These are phyloP conservation scores for Geoglossum cookeanum DNA, from an alignment of 2,329 filamentous ascomycete genomes.

Conservation along the genomic window DNA sequence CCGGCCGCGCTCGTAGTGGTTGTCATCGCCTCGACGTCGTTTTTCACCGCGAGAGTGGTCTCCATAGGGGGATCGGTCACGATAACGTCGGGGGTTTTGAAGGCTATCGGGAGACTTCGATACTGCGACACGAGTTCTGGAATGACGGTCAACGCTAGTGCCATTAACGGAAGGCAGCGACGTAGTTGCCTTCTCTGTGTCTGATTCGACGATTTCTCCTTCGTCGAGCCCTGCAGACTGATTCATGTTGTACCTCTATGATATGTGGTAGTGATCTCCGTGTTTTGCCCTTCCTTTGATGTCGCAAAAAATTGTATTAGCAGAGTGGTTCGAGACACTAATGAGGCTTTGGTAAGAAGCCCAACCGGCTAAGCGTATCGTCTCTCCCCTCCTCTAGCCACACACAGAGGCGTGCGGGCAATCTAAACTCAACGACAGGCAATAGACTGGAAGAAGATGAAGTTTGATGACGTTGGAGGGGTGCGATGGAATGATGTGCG, in stretches of 20 bases:
- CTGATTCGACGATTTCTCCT: conserved; percentile 67
- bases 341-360: conserved; percentile 20
- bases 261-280: neutral
- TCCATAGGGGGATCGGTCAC: conserved; percentile 31
- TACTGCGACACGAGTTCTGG: conserved; percentile 47
- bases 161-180: conserved; percentile 54
- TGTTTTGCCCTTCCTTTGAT: conserved; percentile 2
- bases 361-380: conserved; percentile 19
- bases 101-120: conserved; percentile 31
- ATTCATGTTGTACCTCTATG: conserved; percentile 19
- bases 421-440: neutral
- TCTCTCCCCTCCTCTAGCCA: neutral
- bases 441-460: neutral
- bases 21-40: conserved; percentile 43
- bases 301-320: conserved; percentile 9
- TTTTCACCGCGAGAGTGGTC: conserved; percentile 38
- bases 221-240: conserved; percentile 54
- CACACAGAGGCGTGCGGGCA: neutral
- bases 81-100: neutral
- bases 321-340: conserved; percentile 9
- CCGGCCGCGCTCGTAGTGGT: conserved; percentile 27
- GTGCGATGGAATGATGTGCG: neutral
- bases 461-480: neutral
- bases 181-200: conserved; percentile 71
- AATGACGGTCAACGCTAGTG: conserved; percentile 78